A percentile compares a stretch with the other conserved stretches of the same genome.
These are phyloP conservation scores for Tubosaeta brunneosetosa DNA, from an alignment of 768 basidiomycete genomes.

Conservation along the genomic window DNA sequence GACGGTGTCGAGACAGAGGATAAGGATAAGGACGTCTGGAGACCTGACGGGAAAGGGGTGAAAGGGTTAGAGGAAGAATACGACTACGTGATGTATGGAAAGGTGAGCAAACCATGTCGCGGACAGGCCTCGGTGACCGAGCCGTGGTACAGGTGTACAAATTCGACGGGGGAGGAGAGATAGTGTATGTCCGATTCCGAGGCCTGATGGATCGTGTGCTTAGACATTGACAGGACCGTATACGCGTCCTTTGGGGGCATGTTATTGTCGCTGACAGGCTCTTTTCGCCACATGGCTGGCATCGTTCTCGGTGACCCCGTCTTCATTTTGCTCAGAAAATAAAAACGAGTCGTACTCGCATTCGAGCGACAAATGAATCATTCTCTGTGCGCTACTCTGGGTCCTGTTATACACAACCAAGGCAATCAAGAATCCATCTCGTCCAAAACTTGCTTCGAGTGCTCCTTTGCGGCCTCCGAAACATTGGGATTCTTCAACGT, in stretches of 20 bases:
- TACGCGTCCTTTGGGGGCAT: conserved; percentile 97
- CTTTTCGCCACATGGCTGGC: conserved; percentile 85
- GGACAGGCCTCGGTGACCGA: conserved; percentile 5
- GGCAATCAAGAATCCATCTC: conserved; percentile 1
- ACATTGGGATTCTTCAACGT: conserved; percentile 23
- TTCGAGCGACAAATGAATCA: background rate
- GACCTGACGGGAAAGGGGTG: conserved; percentile 78
- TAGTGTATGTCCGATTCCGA: conserved; percentile 52
- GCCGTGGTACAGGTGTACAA: conserved; percentile 74
- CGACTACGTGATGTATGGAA: conserved; percentile 99
- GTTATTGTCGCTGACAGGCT: conserved; percentile 89
- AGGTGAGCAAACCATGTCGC: conserved; percentile 45
- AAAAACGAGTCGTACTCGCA: conserved; percentile 16
- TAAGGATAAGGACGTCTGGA: conserved; percentile 76
- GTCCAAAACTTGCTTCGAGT: conserved; percentile 8
- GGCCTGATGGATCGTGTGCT: background rate
- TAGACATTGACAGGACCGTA: conserved; percentile 59
- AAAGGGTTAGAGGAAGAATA: conserved; percentile 90
- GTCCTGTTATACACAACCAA: background rate
- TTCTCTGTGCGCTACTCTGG: background rate
- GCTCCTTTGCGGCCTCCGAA: conserved; percentile 16
- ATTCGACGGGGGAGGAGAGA: conserved; percentile 84
- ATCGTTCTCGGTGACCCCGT: conserved; percentile 93
- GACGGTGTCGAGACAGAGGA: conserved; percentile 58
- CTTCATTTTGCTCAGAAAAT: conserved; percentile 83